Evolutionary conservation across 768 basidiomycete species (phyloP).

Genomic region (Terana coerulea): DNA sequence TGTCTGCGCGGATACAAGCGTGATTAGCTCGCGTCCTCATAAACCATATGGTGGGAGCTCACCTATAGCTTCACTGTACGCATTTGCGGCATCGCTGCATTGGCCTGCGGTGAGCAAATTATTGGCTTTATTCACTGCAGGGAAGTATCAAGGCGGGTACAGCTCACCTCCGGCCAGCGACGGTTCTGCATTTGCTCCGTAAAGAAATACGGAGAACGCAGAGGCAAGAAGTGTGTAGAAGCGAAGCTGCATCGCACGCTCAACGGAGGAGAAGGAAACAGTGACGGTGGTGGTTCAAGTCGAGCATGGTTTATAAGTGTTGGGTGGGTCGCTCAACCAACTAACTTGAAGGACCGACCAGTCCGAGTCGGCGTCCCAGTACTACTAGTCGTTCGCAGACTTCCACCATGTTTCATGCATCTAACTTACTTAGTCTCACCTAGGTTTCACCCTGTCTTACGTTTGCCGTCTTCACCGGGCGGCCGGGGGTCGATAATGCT

Average conservation of each 20-base stretch:
- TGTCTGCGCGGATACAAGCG: too few species aligned
- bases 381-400: too few species aligned
- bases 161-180: slow-evolving; percentile 35
- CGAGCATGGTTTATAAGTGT: background rate
- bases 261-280: background rate
- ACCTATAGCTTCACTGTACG: slow-evolving; percentile 86
- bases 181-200: slow-evolving; percentile 25
- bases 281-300: background rate
- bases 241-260: slow-evolving; percentile 18
- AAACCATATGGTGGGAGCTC: slow-evolving; percentile 16
- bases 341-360: too few species aligned
- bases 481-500: too few species aligned
- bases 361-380: too few species aligned
- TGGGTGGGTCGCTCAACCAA: background rate
- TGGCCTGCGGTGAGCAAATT: slow-evolving; percentile 68
- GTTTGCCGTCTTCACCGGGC: too few species aligned
- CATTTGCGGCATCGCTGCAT: slow-evolving; percentile 75
- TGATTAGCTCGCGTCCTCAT: too few species aligned
- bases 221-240: slow-evolving; percentile 14
- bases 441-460: too few species aligned
- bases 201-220: slow-evolving; percentile 22
- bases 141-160: slow-evolving; percentile 67
- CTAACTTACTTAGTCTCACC: too few species aligned
- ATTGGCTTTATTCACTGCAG: slow-evolving; percentile 71
- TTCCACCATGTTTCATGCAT: too few species aligned